Conservation (phyloP, 169 alveolate genomes). For the Cryptosporidium ubiquitum region DNA sequence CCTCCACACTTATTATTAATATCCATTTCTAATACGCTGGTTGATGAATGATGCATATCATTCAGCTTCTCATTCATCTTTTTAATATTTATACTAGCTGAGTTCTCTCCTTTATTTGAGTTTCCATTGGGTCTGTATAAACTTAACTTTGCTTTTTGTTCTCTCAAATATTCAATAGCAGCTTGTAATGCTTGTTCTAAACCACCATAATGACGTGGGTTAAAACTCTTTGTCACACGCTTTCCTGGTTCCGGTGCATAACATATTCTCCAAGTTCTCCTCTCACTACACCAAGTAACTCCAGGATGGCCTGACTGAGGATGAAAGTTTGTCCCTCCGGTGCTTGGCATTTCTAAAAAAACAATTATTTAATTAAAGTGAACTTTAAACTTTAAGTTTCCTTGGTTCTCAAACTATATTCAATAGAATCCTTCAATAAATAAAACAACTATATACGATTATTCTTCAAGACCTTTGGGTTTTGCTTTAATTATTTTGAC, state of each 20-base stretch:
- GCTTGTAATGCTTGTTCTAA: constrained; percentile 68
- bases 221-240: constrained; percentile 63
- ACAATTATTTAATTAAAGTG: no score
- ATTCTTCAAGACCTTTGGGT: neutral
- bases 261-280: constrained; percentile 72
- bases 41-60: constrained; percentile 27
- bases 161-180: constrained; percentile 58
- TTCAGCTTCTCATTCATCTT: constrained; percentile 47
- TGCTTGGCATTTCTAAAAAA: constrained; percentile 50
- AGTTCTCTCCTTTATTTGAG: constrained; percentile 56
- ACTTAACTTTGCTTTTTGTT: constrained; percentile 72
- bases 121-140: constrained; percentile 64
- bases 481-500: neutral
- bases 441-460: neutral
- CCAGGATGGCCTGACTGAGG: constrained; percentile 75
- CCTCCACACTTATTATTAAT: constrained; percentile 3
- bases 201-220: constrained; percentile 71
- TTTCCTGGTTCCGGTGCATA: constrained; percentile 72
- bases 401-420: neutral
- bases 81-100: constrained; percentile 30
- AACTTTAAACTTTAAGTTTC: no score
- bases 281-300: constrained; percentile 73
- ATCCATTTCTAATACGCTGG: constrained; percentile 3
- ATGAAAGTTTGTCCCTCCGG: constrained; percentile 46
- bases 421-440: neutral